These are phyloP conservation scores for Silene noctiflora DNA, from an alignment of 179 eudicot genomes.

Conservation along the genomic window DNA sequence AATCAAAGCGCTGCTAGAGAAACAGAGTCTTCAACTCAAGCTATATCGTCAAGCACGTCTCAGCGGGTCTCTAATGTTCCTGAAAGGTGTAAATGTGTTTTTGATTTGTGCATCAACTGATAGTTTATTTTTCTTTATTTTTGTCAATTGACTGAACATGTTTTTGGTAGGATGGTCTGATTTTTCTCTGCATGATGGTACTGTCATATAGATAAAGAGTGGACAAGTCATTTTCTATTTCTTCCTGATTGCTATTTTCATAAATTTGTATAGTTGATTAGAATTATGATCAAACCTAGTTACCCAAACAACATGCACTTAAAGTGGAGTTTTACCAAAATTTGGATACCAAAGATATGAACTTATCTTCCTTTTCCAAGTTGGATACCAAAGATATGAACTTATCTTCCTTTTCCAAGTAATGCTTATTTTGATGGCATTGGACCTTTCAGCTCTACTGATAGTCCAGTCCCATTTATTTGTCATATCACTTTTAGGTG, in stretches of 20 bases:
- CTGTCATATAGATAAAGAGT: background rate
- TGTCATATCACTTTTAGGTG: background rate
- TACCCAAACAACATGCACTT: background rate
- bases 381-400: too few relatives aligned
- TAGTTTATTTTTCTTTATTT: background rate
- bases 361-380: background rate
- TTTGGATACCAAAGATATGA: background rate
- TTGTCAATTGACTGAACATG: background rate
- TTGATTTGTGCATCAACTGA: background rate
- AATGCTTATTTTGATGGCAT: background rate
- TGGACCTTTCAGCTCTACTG: background rate
- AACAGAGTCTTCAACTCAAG: slow-evolving; percentile 35
- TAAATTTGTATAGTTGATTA: background rate
- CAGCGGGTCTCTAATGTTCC: slow-evolving; percentile 28
- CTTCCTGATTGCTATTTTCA: background rate
- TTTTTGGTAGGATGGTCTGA: background rate
- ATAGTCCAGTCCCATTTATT: background rate
- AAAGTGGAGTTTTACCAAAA: background rate
- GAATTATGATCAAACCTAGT: background rate
- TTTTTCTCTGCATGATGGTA: background rate
- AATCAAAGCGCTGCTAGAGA: slow-evolving; percentile 47
- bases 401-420: background rate
- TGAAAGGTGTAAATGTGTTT: slow-evolving; percentile 45
- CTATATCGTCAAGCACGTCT: slow-evolving; percentile 35
- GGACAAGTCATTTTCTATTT: background rate